Percentiles rank a stretch among this genome's conserved stretches.
These are phyloP conservation scores for Solanum medicagineum DNA, from an alignment of 257 asterid genomes.

Conservation along the genomic window DNA sequence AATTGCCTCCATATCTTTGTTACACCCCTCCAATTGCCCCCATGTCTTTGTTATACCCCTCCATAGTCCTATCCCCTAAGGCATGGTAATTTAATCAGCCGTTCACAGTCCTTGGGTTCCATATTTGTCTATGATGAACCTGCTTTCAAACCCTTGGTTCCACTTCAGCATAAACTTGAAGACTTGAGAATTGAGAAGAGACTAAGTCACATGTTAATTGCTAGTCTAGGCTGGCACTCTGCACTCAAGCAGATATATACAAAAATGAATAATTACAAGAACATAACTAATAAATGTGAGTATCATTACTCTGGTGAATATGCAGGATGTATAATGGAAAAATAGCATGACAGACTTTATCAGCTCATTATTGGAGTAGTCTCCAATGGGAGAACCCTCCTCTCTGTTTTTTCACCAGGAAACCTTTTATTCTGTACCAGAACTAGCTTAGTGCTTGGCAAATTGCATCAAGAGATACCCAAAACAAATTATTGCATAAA, in stretches of 20 bases:
- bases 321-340: neutral
- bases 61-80: neutral
- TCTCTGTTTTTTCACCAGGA: neutral
- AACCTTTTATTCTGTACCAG: neutral
- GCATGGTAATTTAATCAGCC: neutral
- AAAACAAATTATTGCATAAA: neutral
- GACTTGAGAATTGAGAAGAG: neutral
- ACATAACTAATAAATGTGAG: neutral
- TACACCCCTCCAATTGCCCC: neutral
- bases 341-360: neutral
- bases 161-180: neutral
- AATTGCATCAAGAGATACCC: neutral
- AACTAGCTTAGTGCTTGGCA: neutral
- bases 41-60: neutral
- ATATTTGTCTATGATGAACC: neutral
- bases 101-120: neutral
- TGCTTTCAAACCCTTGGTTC: neutral
- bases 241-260: neutral
- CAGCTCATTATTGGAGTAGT: neutral
- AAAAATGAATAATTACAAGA: neutral
- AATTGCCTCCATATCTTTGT: neutral
- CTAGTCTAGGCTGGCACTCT: neutral
- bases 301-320: neutral
- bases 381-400: neutral
- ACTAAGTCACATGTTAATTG: neutral